Conservation (phyloP, 2,329 filamentous ascomycete genomes). For the Keithomyces neogunnii region DNA sequence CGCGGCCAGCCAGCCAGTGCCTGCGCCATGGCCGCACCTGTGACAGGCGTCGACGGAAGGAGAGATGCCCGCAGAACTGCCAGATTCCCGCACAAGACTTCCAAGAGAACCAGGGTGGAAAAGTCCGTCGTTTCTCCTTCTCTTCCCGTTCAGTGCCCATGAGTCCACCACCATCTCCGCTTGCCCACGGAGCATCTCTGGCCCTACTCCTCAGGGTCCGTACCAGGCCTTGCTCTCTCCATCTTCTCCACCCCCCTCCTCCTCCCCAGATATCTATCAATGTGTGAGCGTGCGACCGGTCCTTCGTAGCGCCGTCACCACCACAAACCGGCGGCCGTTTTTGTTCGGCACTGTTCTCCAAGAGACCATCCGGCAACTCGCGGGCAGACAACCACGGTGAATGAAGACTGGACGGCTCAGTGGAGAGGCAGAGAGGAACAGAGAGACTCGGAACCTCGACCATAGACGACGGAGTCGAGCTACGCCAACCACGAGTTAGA, state of each 20-base stretch:
- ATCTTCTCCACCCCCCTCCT: constrained; percentile 1
- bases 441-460: background rate
- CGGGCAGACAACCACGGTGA: background rate
- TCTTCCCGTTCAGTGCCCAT: background rate
- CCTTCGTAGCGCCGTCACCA: background rate
- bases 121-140: background rate
- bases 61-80: too few relatives aligned
- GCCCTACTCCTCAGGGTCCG: background rate
- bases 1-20: too few relatives aligned
- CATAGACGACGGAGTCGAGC: background rate
- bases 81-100: too few relatives aligned
- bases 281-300: background rate
- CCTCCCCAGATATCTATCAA: background rate
- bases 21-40: too few relatives aligned
- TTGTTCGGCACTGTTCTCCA: background rate
- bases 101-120: constrained; percentile 1
- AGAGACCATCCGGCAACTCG: background rate
- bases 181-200: background rate
- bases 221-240: background rate
- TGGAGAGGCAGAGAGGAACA: background rate
- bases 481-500: background rate
- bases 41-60: too few relatives aligned
- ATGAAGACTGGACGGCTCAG: background rate
- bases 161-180: background rate
- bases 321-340: background rate